Evolutionary conservation across 805 yeast genomes (phyloP).

Genomic region (Candida montana): DNA sequence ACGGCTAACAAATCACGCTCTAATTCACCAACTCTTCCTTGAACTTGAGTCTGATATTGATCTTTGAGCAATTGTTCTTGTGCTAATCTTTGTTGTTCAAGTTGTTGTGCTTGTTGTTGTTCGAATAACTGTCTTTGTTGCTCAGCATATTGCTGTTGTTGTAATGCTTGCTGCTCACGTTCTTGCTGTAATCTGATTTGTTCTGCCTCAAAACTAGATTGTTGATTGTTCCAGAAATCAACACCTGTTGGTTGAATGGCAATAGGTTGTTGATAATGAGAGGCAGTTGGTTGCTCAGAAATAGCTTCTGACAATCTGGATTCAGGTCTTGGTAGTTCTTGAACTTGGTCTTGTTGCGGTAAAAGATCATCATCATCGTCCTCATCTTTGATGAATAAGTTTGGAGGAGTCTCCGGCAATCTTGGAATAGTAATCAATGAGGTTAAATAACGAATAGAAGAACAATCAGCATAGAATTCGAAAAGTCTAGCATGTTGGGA

Average conservation of each 20-base stretch:
- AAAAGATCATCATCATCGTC: slow-evolving; percentile 13
- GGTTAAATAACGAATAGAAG: slow-evolving; percentile 74
- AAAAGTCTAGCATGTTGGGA: slow-evolving; percentile 55
- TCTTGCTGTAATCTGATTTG: slow-evolving; percentile 58
- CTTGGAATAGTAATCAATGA: slow-evolving; percentile 75
- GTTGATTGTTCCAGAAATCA: slow-evolving; percentile 41
- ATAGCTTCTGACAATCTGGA: slow-evolving; percentile 33
- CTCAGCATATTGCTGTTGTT: slow-evolving; percentile 61
- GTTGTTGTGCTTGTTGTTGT: slow-evolving; percentile 68
- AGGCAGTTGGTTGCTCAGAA: slow-evolving; percentile 40
- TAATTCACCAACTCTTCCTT: slow-evolving; percentile 72
- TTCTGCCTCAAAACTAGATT: slow-evolving; percentile 50
- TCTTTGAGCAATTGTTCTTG: slow-evolving; percentile 65
- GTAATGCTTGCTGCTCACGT: slow-evolving; percentile 56
- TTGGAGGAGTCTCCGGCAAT: slow-evolving; percentile 34
- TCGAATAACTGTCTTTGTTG: slow-evolving; percentile 67
- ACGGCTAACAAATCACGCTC: slow-evolving; percentile 75
- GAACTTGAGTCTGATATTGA: slow-evolving; percentile 68
- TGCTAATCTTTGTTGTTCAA: slow-evolving; percentile 60
- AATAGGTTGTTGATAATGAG: slow-evolving; percentile 34
- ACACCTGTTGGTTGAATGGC: slow-evolving; percentile 52
- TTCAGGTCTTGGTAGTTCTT: slow-evolving; percentile 15
- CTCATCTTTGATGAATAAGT: slow-evolving; percentile 24
- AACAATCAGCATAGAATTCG: slow-evolving; percentile 87
- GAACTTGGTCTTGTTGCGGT: background rate